Conservation (phyloP, 2,329 filamentous ascomycete genomes). For the Phoma herbarum region DNA sequence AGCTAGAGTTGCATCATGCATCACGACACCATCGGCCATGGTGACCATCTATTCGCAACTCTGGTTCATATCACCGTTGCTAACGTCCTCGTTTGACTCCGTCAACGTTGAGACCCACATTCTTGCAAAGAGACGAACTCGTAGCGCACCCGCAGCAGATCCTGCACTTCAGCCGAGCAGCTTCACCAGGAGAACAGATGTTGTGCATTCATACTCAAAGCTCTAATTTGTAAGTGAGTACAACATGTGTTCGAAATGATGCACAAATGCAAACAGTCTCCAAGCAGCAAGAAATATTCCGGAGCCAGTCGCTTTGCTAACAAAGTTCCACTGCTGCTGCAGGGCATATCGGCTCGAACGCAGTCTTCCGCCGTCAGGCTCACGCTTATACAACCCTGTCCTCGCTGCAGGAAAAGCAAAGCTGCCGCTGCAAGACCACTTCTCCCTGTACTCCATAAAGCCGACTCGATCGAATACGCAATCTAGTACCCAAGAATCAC, state of each 20-base stretch:
- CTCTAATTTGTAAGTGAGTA: background rate
- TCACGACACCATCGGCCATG: conserved; percentile 11
- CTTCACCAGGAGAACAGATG: background rate
- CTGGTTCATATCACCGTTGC: conserved; percentile 16
- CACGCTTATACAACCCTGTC: conserved; percentile 5
- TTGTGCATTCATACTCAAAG: background rate
- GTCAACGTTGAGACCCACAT: conserved; percentile 2
- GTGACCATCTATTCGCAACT: conserved; percentile 3
- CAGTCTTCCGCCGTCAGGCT: conserved; percentile 4
- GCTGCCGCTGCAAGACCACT: conserved; percentile 4
- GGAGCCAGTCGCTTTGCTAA: background rate
- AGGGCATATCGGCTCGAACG: conserved; percentile 10
- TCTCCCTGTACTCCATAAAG: background rate
- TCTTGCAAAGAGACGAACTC: background rate
- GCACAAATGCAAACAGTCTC: conserved; percentile 7
- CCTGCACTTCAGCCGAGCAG: background rate
- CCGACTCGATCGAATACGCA: conserved; percentile 5
- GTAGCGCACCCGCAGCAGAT: background rate
- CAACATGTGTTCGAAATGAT: conserved; percentile 6
- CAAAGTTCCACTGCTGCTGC: conserved; percentile 12
- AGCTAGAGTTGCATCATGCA: conserved; percentile 14
- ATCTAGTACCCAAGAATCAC: conserved; percentile 4
- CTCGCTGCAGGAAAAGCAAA: background rate
- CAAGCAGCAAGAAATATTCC: conserved; percentile 9
- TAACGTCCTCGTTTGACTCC: background rate